A percentile compares a stretch with the other conserved stretches of the same genome.
These are phyloP conservation scores for Diaporthe sp. DNA, from an alignment of 2,329 filamentous ascomycete species.

Conservation along the genomic window DNA sequence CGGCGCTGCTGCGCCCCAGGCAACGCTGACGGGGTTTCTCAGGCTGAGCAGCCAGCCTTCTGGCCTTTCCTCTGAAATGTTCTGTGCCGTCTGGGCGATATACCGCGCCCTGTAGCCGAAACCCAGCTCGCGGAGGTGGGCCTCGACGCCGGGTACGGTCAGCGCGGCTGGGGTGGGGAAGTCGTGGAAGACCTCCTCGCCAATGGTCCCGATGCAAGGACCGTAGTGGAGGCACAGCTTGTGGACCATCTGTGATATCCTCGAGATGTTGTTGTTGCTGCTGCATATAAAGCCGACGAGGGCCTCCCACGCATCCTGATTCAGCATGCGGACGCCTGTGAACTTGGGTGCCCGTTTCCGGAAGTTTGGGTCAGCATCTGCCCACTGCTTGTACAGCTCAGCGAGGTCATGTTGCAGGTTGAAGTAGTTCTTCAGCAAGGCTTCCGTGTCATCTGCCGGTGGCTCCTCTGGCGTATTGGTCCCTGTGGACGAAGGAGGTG, in stretches of 20 bases:
- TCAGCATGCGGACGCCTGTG: slow-evolving; percentile 90
- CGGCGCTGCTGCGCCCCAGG: slow-evolving; percentile 57
- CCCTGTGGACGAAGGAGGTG: slow-evolving; percentile 51
- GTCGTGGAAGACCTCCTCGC: slow-evolving; percentile 83
- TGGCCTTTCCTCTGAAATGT: slow-evolving; percentile 77
- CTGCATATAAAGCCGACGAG: slow-evolving; percentile 97
- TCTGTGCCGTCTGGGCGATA: slow-evolving; percentile 85
- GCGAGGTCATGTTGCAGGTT: slow-evolving; percentile 85
- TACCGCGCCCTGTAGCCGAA: slow-evolving; percentile 98
- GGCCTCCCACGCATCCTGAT: slow-evolving; percentile 96
- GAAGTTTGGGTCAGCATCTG: slow-evolving; percentile 87
- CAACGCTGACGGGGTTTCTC: slow-evolving; percentile 81
- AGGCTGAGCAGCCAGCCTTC: slow-evolving; percentile 82
- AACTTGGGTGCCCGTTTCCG: slow-evolving; percentile 88
- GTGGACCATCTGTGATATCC: slow-evolving; percentile 96
- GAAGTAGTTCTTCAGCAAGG: slow-evolving; percentile 86
- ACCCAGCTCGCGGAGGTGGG: slow-evolving; percentile 83
- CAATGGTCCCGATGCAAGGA: slow-evolving; percentile 78
- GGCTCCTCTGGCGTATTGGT: not conserved
- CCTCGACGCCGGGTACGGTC: slow-evolving; percentile 81
- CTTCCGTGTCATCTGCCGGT: slow-evolving; percentile 75
- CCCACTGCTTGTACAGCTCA: slow-evolving; percentile 89
- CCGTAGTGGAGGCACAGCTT: slow-evolving; percentile 93
- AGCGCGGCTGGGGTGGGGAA: slow-evolving; percentile 85
- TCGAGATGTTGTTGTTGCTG: slow-evolving; percentile 97